These are phyloP conservation scores for Citrus reticulata DNA, from an alignment of 345 rosid genomes.

Conservation along the genomic window DNA sequence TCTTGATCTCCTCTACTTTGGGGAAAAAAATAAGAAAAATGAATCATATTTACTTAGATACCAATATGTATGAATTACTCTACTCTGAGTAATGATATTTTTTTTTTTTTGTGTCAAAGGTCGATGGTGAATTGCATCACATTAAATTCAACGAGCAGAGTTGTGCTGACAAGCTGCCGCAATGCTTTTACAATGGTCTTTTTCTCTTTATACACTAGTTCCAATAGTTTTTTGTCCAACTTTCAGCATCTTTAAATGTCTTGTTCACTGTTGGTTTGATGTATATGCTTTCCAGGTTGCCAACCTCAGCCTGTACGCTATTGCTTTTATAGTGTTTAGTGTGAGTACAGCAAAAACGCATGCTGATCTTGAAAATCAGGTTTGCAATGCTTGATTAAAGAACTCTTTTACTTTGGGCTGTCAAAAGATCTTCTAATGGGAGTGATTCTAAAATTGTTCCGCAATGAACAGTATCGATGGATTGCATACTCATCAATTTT, in stretches of 20 bases:
- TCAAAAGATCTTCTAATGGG: background rate
- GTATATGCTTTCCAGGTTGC: constrained; percentile 55
- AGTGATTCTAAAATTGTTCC: constrained; percentile 15
- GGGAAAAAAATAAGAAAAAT: background rate
- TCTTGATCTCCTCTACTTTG: background rate
- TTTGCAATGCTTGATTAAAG: constrained; percentile 31
- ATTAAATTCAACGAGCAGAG: constrained; percentile 82
- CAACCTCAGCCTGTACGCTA: constrained; percentile 75
- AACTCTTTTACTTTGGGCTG: background rate
- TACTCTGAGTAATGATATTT: background rate
- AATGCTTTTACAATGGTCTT: constrained; percentile 95
- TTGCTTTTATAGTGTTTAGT: constrained; percentile 71
- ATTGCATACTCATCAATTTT: constrained; percentile 78
- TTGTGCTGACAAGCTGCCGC: constrained; percentile 81
- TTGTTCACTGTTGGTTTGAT: constrained; percentile 6
- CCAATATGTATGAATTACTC: background rate
- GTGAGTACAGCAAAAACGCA: constrained; percentile 42
- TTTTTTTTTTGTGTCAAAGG: constrained; percentile 44
- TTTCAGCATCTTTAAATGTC: background rate
- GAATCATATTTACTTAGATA: background rate
- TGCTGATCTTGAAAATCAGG: constrained; percentile 76
- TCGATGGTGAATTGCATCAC: constrained; percentile 94
- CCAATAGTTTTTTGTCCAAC: constrained; percentile 10
- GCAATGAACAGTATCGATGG: constrained; percentile 74
- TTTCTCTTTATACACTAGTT: constrained; percentile 12